Percentiles rank a stretch among this genome's conserved stretches.
Conservation (phyloP, 2,329 filamentous ascomycete genomes). For the Colletotrichum sp. region DNA sequence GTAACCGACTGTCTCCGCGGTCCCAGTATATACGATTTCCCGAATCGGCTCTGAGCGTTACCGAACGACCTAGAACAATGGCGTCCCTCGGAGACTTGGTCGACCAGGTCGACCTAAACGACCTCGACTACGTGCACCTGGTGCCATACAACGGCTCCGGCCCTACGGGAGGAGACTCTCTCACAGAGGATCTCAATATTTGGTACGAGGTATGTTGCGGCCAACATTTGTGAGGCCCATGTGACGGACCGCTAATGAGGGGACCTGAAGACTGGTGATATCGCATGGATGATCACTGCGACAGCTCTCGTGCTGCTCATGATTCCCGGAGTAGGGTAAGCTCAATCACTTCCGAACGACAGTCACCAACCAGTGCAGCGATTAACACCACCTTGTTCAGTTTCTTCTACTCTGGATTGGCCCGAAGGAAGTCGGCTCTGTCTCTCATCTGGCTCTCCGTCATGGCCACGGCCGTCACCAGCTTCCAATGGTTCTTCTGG, state of each 20-base stretch:
- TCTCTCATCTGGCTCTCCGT: slow-evolving; percentile 91
- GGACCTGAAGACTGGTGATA: slow-evolving; percentile 71
- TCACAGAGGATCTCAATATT: slow-evolving; percentile 74
- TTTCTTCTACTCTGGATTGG: slow-evolving; percentile 93
- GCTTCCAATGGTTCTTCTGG: slow-evolving; percentile 97
- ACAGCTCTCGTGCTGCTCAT: slow-evolving; percentile 88
- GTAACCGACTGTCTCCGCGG: not conserved
- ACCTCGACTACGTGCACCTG: slow-evolving; percentile 48
- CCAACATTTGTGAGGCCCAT: not conserved
- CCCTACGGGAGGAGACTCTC: slow-evolving; percentile 70
- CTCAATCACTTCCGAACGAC: not conserved
- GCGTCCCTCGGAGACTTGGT: slow-evolving; percentile 31
- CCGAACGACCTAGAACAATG: not conserved
- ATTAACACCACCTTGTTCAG: slow-evolving; percentile 31
- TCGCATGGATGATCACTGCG: slow-evolving; percentile 82
- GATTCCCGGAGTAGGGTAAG: slow-evolving; percentile 82
- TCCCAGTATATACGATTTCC: not conserved
- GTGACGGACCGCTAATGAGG: slow-evolving; percentile 17
- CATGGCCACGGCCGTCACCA: slow-evolving; percentile 83
- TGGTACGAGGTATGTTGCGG: slow-evolving; percentile 70
- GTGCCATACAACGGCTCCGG: slow-evolving; percentile 70
- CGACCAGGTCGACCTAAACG: slow-evolving; percentile 41
- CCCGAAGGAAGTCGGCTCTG: slow-evolving; percentile 85
- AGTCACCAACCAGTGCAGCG: not conserved
- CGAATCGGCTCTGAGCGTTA: slow-evolving; percentile 5